phyloP scores from a whole-genome alignment of 2,329 filamentous ascomycete genomes.

The Tolypocladium cylindrosporum region DNA sequence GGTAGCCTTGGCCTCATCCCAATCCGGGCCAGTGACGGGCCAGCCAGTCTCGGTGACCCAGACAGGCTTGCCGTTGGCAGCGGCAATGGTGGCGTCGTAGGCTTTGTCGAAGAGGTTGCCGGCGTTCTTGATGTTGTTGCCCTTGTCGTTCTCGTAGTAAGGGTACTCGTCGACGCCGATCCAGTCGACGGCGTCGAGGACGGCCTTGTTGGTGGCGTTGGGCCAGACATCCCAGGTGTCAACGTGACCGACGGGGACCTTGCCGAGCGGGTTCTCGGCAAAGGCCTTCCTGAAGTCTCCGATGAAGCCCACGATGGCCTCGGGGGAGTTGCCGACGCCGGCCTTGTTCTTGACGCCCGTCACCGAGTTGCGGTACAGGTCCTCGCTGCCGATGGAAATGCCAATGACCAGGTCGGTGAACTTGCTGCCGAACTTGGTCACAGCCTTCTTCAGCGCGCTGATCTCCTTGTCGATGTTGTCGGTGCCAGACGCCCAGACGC shows the following conservation, averaged over 20 bases:
- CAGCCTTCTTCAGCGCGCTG: conserved; percentile 45
- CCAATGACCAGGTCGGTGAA: conserved; percentile 51
- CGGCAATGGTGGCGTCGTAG: conserved; percentile 32
- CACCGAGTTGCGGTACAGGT: conserved; percentile 52
- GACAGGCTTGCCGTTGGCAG: conserved; percentile 41
- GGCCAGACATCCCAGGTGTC: conserved; percentile 59
- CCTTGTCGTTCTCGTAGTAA: conserved; percentile 50
- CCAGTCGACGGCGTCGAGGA: conserved; percentile 54
- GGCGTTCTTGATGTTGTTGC: conserved; percentile 45
- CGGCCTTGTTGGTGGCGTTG: conserved; percentile 46
- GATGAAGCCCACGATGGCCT: conserved; percentile 56
- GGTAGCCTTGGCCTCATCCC: conserved; percentile 44
- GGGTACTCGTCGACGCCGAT: conserved; percentile 57
- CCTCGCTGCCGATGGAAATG: conserved; percentile 57
- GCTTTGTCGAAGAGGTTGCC: conserved; percentile 43
- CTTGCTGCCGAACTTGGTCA: conserved; percentile 39
- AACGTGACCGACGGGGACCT: conserved; percentile 51
- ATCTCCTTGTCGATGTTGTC: conserved; percentile 50
- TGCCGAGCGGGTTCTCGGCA: conserved; percentile 29
- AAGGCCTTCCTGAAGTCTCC: conserved; percentile 51
- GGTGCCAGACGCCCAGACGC: conserved; percentile 51
- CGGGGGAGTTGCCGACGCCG: conserved; percentile 49
- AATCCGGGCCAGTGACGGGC: conserved; percentile 44
- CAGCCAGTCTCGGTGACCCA: conserved; percentile 59
- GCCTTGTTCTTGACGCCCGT: conserved; percentile 54